phyloP scores from a whole-genome alignment of 176 grass and related monocot genomes.

The Pontederia crassipes region DNA sequence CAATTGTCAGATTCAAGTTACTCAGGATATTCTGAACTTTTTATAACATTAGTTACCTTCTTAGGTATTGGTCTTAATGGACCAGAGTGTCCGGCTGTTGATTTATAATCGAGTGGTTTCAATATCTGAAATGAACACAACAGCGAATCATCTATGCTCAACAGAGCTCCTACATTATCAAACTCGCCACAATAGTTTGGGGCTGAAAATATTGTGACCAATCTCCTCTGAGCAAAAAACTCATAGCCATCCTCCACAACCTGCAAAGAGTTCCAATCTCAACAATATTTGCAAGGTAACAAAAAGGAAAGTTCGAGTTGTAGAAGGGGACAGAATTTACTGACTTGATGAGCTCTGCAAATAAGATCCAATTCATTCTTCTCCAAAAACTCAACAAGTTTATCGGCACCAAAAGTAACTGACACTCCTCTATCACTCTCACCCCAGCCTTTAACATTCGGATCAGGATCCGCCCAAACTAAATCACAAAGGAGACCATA shows the following conservation, averaged over 20 bases:
- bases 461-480: conserved; percentile 26
- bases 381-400: conserved; percentile 60
- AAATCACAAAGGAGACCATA: conserved; percentile 30
- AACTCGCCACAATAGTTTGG: conserved; percentile 28
- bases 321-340: conserved; percentile 6
- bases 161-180: conserved; percentile 23
- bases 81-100: conserved; percentile 12
- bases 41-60: conserved; percentile 29
- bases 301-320: neutral
- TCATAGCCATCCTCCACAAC: conserved; percentile 26
- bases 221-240: conserved; percentile 22
- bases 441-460: conserved; percentile 13
- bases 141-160: conserved; percentile 23
- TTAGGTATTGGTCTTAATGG: conserved; percentile 38
- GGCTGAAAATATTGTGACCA: conserved; percentile 28
- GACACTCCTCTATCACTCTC: conserved; percentile 33
- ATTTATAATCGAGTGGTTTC: neutral
- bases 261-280: neutral
- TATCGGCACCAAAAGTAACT: conserved; percentile 53
- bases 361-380: conserved; percentile 64
- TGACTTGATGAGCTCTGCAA: conserved; percentile 61
- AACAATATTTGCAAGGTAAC: neutral
- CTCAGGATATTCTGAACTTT: neutral
- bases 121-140: conserved; percentile 27
- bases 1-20: conserved; percentile 2